phyloP scores from a whole-genome alignment of 1,139 yeast genomes.

The Sugiyamaella grinbergsii region DNA sequence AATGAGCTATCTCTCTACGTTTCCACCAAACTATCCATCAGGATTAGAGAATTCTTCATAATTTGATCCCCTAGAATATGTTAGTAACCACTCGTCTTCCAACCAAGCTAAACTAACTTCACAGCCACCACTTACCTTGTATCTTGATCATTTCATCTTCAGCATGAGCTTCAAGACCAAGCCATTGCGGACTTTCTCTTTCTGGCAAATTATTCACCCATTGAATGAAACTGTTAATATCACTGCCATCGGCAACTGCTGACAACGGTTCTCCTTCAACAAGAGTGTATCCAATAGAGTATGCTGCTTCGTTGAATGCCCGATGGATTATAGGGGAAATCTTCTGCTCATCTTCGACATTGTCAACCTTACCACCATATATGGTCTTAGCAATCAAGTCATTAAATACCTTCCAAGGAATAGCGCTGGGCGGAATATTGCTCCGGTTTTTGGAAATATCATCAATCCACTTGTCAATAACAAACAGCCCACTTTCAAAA shows the following conservation, averaged over 20 bases:
- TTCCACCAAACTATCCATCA: conserved; percentile 15
- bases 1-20: conserved; percentile 1
- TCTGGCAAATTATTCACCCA: conserved; percentile 65
- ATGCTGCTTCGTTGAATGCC: conserved; percentile 44
- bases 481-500: conserved; percentile 53
- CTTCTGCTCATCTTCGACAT: conserved; percentile 46
- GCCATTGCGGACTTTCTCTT: conserved; percentile 63
- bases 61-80: conserved; percentile 11
- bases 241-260: conserved; percentile 53
- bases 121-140: conserved; percentile 33
- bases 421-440: conserved; percentile 50
- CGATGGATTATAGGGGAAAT: conserved; percentile 39
- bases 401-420: conserved; percentile 62
- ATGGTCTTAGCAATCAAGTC: conserved; percentile 56
- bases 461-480: conserved; percentile 49
- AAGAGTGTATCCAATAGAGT: conserved; percentile 44
- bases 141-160: conserved; percentile 41
- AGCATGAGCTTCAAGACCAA: conserved; percentile 55
- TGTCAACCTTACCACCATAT: conserved; percentile 76
- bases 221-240: conserved; percentile 42
- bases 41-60: conserved; percentile 1
- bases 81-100: not conserved
- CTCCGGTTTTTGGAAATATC: conserved; percentile 38
- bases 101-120: not conserved
- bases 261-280: conserved; percentile 40